Conservation (phyloP, 169 alveolate genomes). For the Plasmodium knowlesi region DNA sequence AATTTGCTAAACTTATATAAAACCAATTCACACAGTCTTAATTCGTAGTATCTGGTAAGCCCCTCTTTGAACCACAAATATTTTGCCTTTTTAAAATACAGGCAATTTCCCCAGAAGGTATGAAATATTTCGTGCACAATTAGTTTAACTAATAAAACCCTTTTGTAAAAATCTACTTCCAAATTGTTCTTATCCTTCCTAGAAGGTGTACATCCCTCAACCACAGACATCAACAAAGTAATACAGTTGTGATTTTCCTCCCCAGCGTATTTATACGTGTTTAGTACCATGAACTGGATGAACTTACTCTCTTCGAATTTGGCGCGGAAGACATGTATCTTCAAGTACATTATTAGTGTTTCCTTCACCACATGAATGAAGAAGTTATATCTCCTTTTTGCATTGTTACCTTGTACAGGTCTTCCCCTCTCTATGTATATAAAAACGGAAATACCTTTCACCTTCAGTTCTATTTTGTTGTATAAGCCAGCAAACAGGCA, state of each 20-base stretch:
- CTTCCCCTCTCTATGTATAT: conserved; percentile 45
- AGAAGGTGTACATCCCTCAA: background rate
- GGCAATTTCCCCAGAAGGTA: conserved; percentile 45
- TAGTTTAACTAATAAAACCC: background rate
- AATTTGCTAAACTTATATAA: background rate
- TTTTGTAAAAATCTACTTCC: background rate
- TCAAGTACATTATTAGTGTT: conserved; percentile 6
- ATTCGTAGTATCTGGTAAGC: conserved; percentile 35
- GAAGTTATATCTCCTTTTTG: background rate
- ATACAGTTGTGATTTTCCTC: conserved; percentile 55
- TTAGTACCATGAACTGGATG: conserved; percentile 36
- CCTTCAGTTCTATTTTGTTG: conserved; percentile 11
- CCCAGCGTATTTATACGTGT: conserved; percentile 41
- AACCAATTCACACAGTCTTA: background rate
- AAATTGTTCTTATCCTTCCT: background rate
- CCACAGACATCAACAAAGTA: conserved; percentile 4
- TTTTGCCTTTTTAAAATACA: conserved; percentile 40
- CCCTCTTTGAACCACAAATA: conserved; percentile 60
- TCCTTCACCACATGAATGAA: background rate
- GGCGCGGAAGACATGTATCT: conserved; percentile 1
- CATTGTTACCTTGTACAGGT: too few relatives aligned
- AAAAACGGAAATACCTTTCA: conserved; percentile 4
- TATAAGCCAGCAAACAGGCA: conserved; percentile 44
- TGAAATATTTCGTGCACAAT: conserved; percentile 52
- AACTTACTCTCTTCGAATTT: conserved; percentile 9